These are phyloP conservation scores for Aegilops umbellulata DNA, from an alignment of 176 grass and related monocot genomes.

Conservation along the genomic window DNA sequence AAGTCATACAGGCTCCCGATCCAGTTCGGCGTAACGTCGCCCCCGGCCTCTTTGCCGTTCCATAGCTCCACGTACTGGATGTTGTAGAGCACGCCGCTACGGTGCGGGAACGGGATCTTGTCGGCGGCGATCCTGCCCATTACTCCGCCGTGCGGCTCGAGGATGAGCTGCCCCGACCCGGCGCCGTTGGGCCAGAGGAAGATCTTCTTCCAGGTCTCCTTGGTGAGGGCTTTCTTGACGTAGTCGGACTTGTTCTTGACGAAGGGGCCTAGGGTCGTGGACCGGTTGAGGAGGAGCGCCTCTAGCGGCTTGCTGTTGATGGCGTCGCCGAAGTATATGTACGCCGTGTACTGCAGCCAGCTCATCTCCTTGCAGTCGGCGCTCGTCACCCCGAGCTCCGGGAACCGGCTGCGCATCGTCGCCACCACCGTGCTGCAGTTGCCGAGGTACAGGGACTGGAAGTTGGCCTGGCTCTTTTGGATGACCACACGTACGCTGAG, in stretches of 20 bases:
- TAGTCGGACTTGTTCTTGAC: not conserved
- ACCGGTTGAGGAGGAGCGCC: not conserved
- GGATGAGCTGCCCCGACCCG: not conserved
- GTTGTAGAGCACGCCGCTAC: not conserved
- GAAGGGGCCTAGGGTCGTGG: not conserved
- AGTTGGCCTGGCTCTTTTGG: not conserved
- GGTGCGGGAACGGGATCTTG: not conserved
- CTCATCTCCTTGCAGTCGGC: conserved; percentile 1
- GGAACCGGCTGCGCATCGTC: not conserved
- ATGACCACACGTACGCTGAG: not conserved
- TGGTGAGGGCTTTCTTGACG: not conserved
- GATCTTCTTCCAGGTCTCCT: not conserved
- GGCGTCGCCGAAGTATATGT: conserved; percentile 12
- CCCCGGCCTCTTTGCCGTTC: not conserved
- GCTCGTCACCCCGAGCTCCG: not conserved
- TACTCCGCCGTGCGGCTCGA: not conserved
- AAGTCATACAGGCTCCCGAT: not conserved
- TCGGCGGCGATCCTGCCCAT: not conserved
- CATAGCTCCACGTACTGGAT: not conserved
- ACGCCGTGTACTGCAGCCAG: not conserved
- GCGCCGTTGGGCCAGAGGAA: not conserved
- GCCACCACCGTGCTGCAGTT: not conserved
- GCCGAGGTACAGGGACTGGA: not conserved
- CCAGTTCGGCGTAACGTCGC: not conserved
- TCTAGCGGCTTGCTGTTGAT: not conserved